phyloP scores from a whole-genome alignment of 345 rosid species.

The Eutrema japonicum region DNA sequence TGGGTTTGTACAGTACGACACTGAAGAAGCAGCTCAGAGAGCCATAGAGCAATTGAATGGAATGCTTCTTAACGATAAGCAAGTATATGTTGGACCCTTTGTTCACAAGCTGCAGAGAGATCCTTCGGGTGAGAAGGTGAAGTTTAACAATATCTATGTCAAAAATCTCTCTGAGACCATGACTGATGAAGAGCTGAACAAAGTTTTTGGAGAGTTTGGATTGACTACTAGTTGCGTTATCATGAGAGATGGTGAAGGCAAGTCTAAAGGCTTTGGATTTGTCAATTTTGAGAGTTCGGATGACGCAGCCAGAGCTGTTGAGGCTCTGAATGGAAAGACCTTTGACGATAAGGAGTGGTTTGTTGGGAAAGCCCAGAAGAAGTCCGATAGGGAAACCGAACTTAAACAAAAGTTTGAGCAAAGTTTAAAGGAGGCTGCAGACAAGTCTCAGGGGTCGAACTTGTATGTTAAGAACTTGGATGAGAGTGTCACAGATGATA shows the following conservation, averaged over 20 bases:
- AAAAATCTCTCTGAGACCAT: slow-evolving; percentile 74
- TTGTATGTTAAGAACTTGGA: slow-evolving; percentile 87
- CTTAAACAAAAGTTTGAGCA: slow-evolving; percentile 76
- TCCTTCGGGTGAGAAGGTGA: slow-evolving; percentile 48
- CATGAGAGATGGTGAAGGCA: slow-evolving; percentile 91
- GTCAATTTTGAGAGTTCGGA: slow-evolving; percentile 81
- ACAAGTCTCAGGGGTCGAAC: slow-evolving; percentile 84
- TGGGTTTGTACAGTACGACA: slow-evolving; percentile 90
- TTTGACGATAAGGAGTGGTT: slow-evolving; percentile 90
- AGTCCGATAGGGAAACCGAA: slow-evolving; percentile 81
- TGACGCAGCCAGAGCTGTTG: slow-evolving; percentile 84
- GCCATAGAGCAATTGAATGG: slow-evolving; percentile 87
- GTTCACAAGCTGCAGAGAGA: slow-evolving; percentile 91
- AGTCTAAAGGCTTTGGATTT: slow-evolving; percentile 93
- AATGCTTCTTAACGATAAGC: slow-evolving; percentile 92
- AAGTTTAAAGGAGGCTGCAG: slow-evolving; percentile 75
- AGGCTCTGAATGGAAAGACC: slow-evolving; percentile 78
- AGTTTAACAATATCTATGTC: slow-evolving; percentile 81
- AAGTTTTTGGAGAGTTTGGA: slow-evolving; percentile 76
- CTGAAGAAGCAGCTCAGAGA: slow-evolving; percentile 75
- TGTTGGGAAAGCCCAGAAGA: slow-evolving; percentile 94
- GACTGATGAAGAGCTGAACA: slow-evolving; percentile 73
- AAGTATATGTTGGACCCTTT: slow-evolving; percentile 90
- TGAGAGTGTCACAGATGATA: slow-evolving; percentile 85
- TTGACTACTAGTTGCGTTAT: slow-evolving; percentile 74